Evolutionary conservation across 2,329 filamentous ascomycete species (phyloP).

Genomic region (Trichoderma sp.): DNA sequence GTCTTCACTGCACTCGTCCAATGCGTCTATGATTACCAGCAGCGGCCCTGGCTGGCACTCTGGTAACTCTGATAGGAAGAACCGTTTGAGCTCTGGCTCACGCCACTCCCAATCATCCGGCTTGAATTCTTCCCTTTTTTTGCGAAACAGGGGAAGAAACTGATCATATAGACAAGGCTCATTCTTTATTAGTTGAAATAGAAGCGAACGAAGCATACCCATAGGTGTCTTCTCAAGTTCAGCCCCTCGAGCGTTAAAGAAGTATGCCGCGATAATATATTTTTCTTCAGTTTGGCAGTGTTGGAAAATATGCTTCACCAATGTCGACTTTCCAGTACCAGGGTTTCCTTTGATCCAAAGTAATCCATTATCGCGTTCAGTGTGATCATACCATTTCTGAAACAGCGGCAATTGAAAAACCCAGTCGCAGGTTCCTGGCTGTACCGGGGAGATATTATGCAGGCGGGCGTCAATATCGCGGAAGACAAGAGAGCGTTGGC

Average conservation of each 20-base stretch:
- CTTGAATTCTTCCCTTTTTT: too few species aligned
- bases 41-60: background rate
- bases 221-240: background rate
- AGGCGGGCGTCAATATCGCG: background rate
- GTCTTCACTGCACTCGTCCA: background rate
- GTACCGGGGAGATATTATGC: background rate
- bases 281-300: background rate
- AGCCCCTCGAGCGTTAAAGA: background rate
- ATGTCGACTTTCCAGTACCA: background rate
- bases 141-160: background rate
- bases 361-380: background rate
- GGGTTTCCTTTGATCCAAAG: background rate
- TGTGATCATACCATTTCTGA: background rate
- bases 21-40: background rate
- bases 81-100: background rate
- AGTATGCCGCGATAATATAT: background rate
- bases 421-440: background rate
- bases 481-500: background rate
- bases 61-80: background rate
- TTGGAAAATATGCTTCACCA: background rate
- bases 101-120: background rate
- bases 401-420: background rate
- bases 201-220: background rate
- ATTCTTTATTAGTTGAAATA: background rate
- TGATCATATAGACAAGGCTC: background rate